phyloP scores from a whole-genome alignment of 2,329 filamentous ascomycete species.

The Fusarium scirpi region DNA sequence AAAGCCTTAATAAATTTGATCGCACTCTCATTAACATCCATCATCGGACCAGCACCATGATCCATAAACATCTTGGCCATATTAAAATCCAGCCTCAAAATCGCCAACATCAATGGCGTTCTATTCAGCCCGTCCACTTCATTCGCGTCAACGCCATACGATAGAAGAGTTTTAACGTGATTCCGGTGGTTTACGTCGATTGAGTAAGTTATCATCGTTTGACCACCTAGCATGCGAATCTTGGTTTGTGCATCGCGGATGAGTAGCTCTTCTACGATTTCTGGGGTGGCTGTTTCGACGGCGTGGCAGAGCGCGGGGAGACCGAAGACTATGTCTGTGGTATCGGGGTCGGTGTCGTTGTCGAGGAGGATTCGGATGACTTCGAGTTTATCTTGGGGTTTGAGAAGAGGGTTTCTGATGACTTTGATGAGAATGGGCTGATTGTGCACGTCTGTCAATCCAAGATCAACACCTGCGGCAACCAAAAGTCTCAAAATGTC shows the following conservation, averaged over 20 bases:
- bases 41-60: background rate
- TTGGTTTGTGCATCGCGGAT: slow-evolving; percentile 1
- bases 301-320: slow-evolving; percentile 16
- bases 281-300: background rate
- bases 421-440: slow-evolving; percentile 14
- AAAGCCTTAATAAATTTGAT: slow-evolving; percentile 15
- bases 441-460: background rate
- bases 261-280: background rate
- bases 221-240: slow-evolving; percentile 7
- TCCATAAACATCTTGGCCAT: slow-evolving; percentile 5
- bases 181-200: slow-evolving; percentile 10
- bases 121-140: slow-evolving; percentile 19
- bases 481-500: background rate
- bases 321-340: background rate
- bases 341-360: background rate
- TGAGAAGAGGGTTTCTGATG: slow-evolving; percentile 2
- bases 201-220: slow-evolving; percentile 13
- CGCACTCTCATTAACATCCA: background rate
- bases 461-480: background rate
- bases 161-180: background rate
- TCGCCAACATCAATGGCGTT: background rate
- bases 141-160: background rate
- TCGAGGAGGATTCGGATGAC: background rate
- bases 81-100: slow-evolving; percentile 9
- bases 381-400: slow-evolving; percentile 1